phyloP scores from a whole-genome alignment of 805 yeast species.

The Yarrowia osloensis region DNA sequence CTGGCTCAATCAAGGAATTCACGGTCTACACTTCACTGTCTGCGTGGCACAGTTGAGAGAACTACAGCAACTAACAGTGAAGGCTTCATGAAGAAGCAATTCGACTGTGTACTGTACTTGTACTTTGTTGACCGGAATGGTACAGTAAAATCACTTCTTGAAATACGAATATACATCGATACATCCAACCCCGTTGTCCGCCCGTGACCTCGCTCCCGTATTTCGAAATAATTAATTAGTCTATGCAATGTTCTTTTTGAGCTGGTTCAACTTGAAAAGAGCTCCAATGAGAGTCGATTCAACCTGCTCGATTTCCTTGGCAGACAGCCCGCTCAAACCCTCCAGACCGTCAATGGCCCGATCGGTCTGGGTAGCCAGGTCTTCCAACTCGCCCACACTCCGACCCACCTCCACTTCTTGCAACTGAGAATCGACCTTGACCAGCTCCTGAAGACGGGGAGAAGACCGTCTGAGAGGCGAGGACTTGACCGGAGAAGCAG shows the following conservation, averaged over 20 bases:
- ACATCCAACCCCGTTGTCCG: no score
- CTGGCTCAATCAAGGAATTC: no score
- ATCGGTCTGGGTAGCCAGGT: background rate
- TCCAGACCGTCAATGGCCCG: background rate
- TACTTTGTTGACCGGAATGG: no score
- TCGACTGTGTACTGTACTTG: no score
- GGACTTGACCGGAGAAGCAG: background rate
- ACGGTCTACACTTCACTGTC: no score
- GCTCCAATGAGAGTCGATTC: slow-evolving; percentile 21
- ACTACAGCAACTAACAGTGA: no score
- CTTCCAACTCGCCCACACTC: background rate
- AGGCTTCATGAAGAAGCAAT: no score
- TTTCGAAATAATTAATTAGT: background rate
- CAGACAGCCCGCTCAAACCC: background rate
- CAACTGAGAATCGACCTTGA: background rate
- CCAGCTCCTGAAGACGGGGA: background rate
- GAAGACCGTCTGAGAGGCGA: background rate
- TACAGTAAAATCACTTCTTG: no score
- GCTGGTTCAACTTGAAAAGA: slow-evolving; percentile 21
- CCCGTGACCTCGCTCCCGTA: no score
- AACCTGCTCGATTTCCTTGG: background rate
- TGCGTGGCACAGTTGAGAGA: no score
- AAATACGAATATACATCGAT: no score
- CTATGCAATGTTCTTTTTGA: slow-evolving; percentile 5
- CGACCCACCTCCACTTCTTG: background rate